Evolutionary conservation across 2,329 filamentous ascomycete genomes (phyloP), one percentile per base, ranked within the genome.

Genomic region (Fusarium domesticum): DNA sequence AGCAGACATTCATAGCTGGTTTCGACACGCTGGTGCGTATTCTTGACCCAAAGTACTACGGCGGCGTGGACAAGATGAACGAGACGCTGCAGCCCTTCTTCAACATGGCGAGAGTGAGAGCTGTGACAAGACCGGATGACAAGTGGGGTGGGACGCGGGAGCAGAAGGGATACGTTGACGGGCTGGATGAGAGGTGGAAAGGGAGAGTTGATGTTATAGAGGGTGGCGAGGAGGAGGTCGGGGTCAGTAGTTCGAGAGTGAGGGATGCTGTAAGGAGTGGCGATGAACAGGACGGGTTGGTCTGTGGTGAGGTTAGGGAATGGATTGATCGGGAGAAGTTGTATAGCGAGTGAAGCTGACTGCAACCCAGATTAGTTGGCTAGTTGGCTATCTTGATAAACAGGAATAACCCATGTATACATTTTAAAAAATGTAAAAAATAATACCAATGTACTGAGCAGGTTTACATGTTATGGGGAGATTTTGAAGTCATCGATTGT

Each of bases 11-110:
- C 58, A 76, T 91, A 3, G 78, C 81, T 2, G 88, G 88, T 19
- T 92, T 82, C 61, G 87, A 92, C 58, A 92, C 87, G 0, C 68
- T 91, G 6, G 80, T 85, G 14, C 78, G 87, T 16, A 80, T 92
- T 40, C 79, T 87, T 42, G 73, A 87, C 37, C 77, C 84, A 1
- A 87, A 85, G 62, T 92, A 92, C 66, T 89, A 89, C 17, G 45
- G 33, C 6, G 18, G 42, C 3, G 11, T 20, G 2, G 39, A 45
- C 11, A 41, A 43, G 3, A 78, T 85, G 50, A 71, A 79, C 11
- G 65, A 64, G 0, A 77, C 78, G 0, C 70, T 92, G 2, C 69
- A 70, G 2, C 80, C 81, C 0, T 87, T 89, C 59, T 83, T 91
- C 51, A 67, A 70, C 1, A 72, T 73, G 11, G 78, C 87, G 41